phyloP scores from a whole-genome alignment of 2,329 filamentous ascomycete genomes.

The Alternaria incomplexa region DNA sequence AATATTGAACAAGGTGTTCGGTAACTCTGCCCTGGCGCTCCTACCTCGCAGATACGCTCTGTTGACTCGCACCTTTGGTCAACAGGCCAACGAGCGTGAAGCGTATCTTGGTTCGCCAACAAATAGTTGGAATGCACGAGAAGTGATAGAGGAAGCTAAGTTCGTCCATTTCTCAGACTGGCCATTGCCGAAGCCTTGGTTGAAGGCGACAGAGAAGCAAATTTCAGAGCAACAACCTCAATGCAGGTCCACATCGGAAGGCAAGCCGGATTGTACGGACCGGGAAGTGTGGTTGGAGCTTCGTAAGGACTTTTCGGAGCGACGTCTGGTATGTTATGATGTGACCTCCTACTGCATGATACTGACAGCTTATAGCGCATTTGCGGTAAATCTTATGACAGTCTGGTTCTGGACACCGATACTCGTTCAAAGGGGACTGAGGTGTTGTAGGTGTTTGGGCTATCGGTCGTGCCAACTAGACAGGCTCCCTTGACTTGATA shows the following conservation, averaged over 20 bases:
- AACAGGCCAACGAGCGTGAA: slow-evolving; percentile 48
- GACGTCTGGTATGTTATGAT: not conserved
- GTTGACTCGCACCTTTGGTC: not conserved
- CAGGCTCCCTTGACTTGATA: not conserved
- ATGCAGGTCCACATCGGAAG: not conserved
- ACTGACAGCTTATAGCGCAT: not conserved
- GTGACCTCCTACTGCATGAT: too few species aligned
- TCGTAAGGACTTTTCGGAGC: not conserved
- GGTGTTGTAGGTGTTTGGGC: not conserved
- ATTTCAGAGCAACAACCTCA: not conserved
- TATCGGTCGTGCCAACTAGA: not conserved
- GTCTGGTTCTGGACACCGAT: too few species aligned
- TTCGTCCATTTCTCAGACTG: slow-evolving; percentile 66
- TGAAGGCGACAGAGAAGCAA: not conserved
- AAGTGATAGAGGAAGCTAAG: slow-evolving; percentile 63
- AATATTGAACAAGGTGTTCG: not conserved
- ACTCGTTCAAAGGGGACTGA: not conserved
- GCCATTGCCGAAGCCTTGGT: not conserved
- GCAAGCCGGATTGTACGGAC: not conserved
- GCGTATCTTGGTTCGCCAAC: slow-evolving; percentile 52
- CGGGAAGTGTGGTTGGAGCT: not conserved
- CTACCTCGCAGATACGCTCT: not conserved
- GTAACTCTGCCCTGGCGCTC: not conserved
- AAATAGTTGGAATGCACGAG: slow-evolving; percentile 62
- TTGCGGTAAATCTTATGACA: not conserved